Percentiles rank a stretch among this genome's conserved stretches.
Evolutionary conservation across 352 stramenopile genomes (phyloP).

Genomic region (Labyrinthula sp.): DNA sequence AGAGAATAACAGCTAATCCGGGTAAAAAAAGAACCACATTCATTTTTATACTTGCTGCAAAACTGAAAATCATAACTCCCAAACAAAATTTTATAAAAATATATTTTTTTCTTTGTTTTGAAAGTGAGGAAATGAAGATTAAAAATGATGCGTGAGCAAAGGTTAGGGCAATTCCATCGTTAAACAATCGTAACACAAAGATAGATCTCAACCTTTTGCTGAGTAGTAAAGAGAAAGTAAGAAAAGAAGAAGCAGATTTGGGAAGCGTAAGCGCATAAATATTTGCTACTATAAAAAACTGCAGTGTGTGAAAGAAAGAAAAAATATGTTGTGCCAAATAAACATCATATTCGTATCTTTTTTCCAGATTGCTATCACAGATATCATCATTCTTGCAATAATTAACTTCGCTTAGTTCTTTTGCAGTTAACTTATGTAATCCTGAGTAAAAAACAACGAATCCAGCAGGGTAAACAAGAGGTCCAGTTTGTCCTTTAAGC

Average conservation of each 20-base stretch:
- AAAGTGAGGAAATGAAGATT: too few species aligned
- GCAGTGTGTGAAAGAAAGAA: conserved; percentile 43
- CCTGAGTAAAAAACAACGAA: conserved; percentile 89
- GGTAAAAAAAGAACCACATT: conserved; percentile 92
- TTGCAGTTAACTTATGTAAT: conserved; percentile 65
- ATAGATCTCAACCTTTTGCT: conserved; percentile 92
- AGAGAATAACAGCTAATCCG: conserved; percentile 75
- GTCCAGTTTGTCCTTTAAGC: conserved; percentile 78
- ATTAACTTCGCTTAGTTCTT: too few species aligned
- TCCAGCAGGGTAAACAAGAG: conserved; percentile 88
- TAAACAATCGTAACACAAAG: conserved; percentile 93
- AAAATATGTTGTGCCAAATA: conserved; percentile 72
- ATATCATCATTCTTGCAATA: conserved; percentile 44
- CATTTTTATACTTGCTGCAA: conserved; percentile 96
- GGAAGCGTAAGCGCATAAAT: conserved; percentile 44
- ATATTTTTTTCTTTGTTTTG: conserved; percentile 36
- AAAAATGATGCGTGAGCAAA: conserved; percentile 72
- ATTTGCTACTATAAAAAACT: conserved; percentile 12
- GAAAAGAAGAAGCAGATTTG: conserved; percentile 42
- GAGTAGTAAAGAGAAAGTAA: conserved; percentile 55
- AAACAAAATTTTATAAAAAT: too few species aligned
- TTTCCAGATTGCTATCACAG: background rate
- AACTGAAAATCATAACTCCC: conserved; percentile 58
- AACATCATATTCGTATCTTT: conserved; percentile 39
- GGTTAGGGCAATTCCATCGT: conserved; percentile 86